A percentile compares a stretch with the other conserved stretches of the same genome.
Evolutionary conservation across 2,329 filamentous ascomycete species (phyloP).

Genomic region (Alternaria sp.): DNA sequence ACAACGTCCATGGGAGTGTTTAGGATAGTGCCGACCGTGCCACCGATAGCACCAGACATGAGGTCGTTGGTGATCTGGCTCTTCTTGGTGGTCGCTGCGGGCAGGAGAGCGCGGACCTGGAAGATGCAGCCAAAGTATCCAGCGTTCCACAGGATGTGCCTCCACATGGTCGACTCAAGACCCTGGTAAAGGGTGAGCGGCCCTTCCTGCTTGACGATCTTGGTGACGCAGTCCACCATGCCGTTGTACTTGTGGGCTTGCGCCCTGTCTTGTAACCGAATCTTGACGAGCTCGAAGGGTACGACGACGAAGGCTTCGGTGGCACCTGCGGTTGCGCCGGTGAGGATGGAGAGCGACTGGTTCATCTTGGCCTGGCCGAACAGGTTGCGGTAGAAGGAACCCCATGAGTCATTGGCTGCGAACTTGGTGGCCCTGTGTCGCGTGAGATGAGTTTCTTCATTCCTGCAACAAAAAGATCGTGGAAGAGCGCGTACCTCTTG

Average conservation of each 20-base stretch:
- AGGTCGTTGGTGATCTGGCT: conserved; percentile 86
- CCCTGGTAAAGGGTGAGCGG: conserved; percentile 92
- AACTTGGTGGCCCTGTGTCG: conserved; percentile 85
- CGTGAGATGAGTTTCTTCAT: conserved; percentile 3
- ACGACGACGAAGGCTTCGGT: conserved; percentile 97
- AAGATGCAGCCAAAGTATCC: conserved; percentile 99
- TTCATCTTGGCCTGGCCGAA: conserved; percentile 89
- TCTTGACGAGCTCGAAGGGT: conserved; percentile 98
- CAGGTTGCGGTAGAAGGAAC: conserved; percentile 85
- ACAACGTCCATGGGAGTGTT: conserved; percentile 98
- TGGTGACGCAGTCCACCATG: conserved; percentile 78
- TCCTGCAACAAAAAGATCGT: neutral
- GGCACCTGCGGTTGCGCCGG: conserved; percentile 91
- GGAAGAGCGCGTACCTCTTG: conserved; percentile 63
- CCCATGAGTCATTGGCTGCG: conserved; percentile 98
- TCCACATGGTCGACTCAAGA: conserved; percentile 95
- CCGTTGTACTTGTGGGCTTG: conserved; percentile 87
- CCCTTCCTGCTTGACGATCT: conserved; percentile 85
- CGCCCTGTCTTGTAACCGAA: conserved; percentile 93
- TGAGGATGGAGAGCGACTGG: conserved; percentile 88
- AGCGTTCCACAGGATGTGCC: conserved; percentile 91
- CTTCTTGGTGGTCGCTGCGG: conserved; percentile 79
- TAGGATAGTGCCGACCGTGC: conserved; percentile 86
- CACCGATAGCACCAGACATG: conserved; percentile 83
- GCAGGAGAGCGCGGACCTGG: conserved; percentile 87